Conservation (phyloP, 768 basidiomycete genomes). For the Amanita pseudoporphyria region DNA sequence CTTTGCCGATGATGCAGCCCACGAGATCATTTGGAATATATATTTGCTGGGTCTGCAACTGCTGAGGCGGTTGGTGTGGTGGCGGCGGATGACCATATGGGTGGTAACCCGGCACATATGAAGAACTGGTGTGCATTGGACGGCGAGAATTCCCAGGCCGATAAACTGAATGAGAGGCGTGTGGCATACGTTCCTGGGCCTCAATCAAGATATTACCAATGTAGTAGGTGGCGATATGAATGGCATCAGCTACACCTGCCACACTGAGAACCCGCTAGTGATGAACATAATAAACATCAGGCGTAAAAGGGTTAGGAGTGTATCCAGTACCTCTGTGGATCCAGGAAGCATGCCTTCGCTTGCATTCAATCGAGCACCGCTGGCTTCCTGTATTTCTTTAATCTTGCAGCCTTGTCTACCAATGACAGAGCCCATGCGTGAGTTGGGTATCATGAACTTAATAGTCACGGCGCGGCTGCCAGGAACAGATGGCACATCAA, state of each 20-base stretch:
- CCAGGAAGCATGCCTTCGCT: conserved; percentile 98
- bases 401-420: conserved; percentile 97
- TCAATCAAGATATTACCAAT: conserved; percentile 97
- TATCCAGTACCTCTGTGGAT: conserved; percentile 81
- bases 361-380: conserved; percentile 91
- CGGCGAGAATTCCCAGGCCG: conserved; percentile 47
- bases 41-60: conserved; percentile 93
- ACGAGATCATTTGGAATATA: conserved; percentile 98
- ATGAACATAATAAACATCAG: conserved; percentile 10
- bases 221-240: conserved; percentile 99
- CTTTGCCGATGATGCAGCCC: conserved; percentile 96
- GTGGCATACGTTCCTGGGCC: conserved; percentile 76
- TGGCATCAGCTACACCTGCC: conserved; percentile 96
- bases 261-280: conserved; percentile 90
- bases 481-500: conserved; percentile 94
- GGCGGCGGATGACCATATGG: conserved; percentile 25
- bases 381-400: conserved; percentile 99
- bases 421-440: conserved; percentile 98
- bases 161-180: conserved; percentile 54
- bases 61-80: conserved; percentile 51
- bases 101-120: conserved; percentile 63
- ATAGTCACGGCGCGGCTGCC: conserved; percentile 98
- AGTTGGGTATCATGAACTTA: conserved; percentile 99
- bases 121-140: conserved; percentile 46
- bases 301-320: conserved; percentile 5